These are phyloP conservation scores for Nicotiana paniculata DNA, from an alignment of 257 asterid genomes.

Conservation along the genomic window DNA sequence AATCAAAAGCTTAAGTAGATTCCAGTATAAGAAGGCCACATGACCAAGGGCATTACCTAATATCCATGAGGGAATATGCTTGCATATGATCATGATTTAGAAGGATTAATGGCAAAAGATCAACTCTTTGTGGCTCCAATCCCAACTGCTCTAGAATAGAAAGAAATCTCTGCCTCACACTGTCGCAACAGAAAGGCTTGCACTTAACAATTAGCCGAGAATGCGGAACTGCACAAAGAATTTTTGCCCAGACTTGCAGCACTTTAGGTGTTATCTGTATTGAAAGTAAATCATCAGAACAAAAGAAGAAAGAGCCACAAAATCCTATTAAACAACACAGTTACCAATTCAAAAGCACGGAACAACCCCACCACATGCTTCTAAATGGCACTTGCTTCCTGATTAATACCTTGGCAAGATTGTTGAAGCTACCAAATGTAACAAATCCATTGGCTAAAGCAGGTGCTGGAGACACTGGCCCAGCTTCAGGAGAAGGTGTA, in stretches of 20 bases:
- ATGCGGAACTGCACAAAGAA: constrained; percentile 86
- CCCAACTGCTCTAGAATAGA: constrained; percentile 86
- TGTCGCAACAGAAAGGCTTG: constrained; percentile 93
- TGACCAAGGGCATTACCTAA: constrained; percentile 50
- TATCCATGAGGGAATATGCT: constrained; percentile 96
- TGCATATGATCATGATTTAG: constrained; percentile 99
- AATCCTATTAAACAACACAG: neutral
- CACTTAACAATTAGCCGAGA: constrained; percentile 95
- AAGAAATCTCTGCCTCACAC: constrained; percentile 81
- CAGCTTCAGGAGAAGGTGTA: constrained; percentile 98
- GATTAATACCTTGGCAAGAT: constrained; percentile 86
- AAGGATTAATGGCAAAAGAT: constrained; percentile 92
- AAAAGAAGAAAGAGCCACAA: constrained; percentile 6
- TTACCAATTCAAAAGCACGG: neutral
- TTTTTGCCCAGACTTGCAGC: constrained; percentile 96
- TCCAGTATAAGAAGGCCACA: constrained; percentile 12
- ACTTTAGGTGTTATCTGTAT: constrained; percentile 90
- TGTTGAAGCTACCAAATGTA: constrained; percentile 98
- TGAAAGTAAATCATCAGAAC: neutral
- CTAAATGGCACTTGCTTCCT: neutral
- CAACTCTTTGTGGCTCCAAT: constrained; percentile 88
- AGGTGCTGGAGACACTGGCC: constrained; percentile 79
- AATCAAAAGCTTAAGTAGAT: constrained; percentile 7
- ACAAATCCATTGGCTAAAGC: constrained; percentile 85
- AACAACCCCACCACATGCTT: neutral